phyloP scores from a whole-genome alignment of 441 rosid genomes.

The Dalechampia spathulata region DNA sequence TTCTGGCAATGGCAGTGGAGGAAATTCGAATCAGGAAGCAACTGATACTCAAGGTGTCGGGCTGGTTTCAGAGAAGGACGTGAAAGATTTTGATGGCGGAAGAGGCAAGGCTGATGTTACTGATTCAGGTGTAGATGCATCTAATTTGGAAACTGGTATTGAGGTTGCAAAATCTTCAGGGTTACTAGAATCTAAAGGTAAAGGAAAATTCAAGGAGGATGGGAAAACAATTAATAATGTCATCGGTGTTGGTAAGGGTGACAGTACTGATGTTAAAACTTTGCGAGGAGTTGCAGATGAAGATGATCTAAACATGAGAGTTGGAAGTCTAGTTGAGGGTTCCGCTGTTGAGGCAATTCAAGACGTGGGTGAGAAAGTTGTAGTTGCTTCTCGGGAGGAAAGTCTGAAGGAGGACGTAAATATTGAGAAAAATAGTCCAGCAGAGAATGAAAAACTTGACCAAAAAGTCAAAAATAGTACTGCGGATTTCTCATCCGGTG shows the following conservation, averaged over 20 bases:
- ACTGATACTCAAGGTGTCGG: slow-evolving; percentile 6
- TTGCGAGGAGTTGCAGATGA: slow-evolving; percentile 1
- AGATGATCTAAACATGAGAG: slow-evolving; percentile 5
- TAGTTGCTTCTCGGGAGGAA: neutral
- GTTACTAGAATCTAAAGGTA: slow-evolving; percentile 9
- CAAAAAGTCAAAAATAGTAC: neutral
- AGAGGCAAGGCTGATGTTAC: slow-evolving; percentile 6
- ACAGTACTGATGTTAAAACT: slow-evolving; percentile 10
- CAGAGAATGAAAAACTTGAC: slow-evolving; percentile 10
- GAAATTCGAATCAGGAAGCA: slow-evolving; percentile 18
- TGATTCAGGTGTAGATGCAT: slow-evolving; percentile 12
- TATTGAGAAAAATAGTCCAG: slow-evolving; percentile 11
- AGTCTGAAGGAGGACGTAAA: slow-evolving; percentile 3
- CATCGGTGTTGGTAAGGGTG: neutral
- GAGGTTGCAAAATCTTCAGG: slow-evolving; percentile 6
- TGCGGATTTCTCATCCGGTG: neutral
- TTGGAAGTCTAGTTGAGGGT: slow-evolving; percentile 11
- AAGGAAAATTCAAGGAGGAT: slow-evolving; percentile 5
- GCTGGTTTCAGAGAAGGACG: slow-evolving; percentile 9
- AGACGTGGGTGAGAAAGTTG: slow-evolving; percentile 2
- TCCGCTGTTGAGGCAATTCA: slow-evolving; percentile 16
- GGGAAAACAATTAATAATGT: slow-evolving; percentile 9
- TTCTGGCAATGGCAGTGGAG: slow-evolving; percentile 24
- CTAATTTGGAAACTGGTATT: neutral
- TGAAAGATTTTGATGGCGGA: slow-evolving; percentile 3